These are phyloP conservation scores for Trichoderma gamsii DNA, from an alignment of 495 filamentous ascomycete genomes.

Conservation along the genomic window DNA sequence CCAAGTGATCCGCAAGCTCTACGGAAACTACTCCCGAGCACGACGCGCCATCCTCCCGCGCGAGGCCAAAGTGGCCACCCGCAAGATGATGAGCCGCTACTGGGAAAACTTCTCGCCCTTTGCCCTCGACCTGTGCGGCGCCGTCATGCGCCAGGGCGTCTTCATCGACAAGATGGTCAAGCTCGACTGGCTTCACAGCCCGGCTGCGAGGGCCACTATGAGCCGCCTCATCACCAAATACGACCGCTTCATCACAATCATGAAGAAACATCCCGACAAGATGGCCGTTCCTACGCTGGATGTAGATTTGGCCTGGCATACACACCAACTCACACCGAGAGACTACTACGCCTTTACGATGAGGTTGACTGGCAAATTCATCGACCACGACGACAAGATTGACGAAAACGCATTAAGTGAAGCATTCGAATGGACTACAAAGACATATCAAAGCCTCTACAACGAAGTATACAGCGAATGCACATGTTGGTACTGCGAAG, in stretches of 20 bases:
- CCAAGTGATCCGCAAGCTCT: slow-evolving; percentile 26
- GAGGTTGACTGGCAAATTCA: slow-evolving; percentile 42
- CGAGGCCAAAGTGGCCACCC: slow-evolving; percentile 45
- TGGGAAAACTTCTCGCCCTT: slow-evolving; percentile 70
- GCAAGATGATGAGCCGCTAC: slow-evolving; percentile 73
- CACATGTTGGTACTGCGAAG: slow-evolving; percentile 87
- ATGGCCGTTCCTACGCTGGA: slow-evolving; percentile 77
- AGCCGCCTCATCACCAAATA: slow-evolving; percentile 63
- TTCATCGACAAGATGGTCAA: slow-evolving; percentile 81
- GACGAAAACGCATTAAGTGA: slow-evolving; percentile 54
- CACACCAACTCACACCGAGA: slow-evolving; percentile 58
- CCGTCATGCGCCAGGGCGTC: slow-evolving; percentile 71
- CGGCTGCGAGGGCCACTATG: slow-evolving; percentile 60
- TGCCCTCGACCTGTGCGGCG: slow-evolving; percentile 67
- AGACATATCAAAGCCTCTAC: slow-evolving; percentile 57
- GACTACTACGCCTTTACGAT: slow-evolving; percentile 56
- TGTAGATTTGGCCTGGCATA: slow-evolving; percentile 82
- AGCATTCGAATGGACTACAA: slow-evolving; percentile 70
- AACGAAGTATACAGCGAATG: slow-evolving; percentile 71
- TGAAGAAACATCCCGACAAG: slow-evolving; percentile 44
- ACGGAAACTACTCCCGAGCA: slow-evolving; percentile 16
- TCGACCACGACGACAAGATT: slow-evolving; percentile 87
- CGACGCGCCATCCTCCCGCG: slow-evolving; percentile 20
- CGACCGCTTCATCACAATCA: slow-evolving; percentile 60
- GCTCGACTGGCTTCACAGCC: slow-evolving; percentile 71